Evolutionary conservation across 805 yeast species (phyloP).

Genomic region (Metschnikowia dekortorum): DNA sequence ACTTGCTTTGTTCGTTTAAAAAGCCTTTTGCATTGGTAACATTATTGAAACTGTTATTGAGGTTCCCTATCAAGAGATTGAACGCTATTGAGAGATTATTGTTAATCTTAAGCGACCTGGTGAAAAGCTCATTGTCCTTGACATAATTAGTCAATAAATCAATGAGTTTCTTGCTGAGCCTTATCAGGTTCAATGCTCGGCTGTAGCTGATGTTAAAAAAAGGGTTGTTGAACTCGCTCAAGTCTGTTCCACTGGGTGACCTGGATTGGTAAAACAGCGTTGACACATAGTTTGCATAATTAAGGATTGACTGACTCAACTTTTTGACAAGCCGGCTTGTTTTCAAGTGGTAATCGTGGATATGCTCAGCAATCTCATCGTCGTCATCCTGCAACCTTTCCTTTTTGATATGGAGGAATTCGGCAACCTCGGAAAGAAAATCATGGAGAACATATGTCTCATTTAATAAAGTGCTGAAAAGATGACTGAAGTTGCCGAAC

Average conservation of each 20-base stretch:
- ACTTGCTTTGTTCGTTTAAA: slow-evolving; percentile 5
- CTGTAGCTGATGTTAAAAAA: slow-evolving; percentile 30
- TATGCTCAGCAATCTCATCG: slow-evolving; percentile 24
- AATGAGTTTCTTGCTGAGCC: slow-evolving; percentile 31
- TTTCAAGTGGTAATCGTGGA: slow-evolving; percentile 37
- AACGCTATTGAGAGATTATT: slow-evolving; percentile 33
- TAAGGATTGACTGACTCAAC: slow-evolving; percentile 24
- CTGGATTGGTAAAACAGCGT: slow-evolving; percentile 15
- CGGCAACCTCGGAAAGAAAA: slow-evolving; percentile 33
- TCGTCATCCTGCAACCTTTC: slow-evolving; percentile 8
- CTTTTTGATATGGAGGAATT: slow-evolving; percentile 4
- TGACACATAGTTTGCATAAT: slow-evolving; percentile 27
- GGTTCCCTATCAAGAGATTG: slow-evolving; percentile 25
- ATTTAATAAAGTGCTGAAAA: slow-evolving; percentile 19
- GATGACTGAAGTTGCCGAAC: slow-evolving; percentile 4
- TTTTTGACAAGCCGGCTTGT: slow-evolving; percentile 36
- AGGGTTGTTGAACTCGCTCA: slow-evolving; percentile 24
- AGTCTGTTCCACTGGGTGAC: slow-evolving; percentile 4
- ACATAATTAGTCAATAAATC: slow-evolving; percentile 24
- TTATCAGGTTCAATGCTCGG: slow-evolving; percentile 32
- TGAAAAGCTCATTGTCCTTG: slow-evolving; percentile 24
- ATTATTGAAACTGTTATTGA: slow-evolving; percentile 14
- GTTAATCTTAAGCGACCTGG: slow-evolving; percentile 31
- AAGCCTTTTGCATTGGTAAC: slow-evolving; percentile 14
- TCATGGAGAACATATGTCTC: slow-evolving; percentile 35